Base-by-base conservation (phyloP, 371 early-diverging fungal species). In the Apophysomyces elegans region DNA sequence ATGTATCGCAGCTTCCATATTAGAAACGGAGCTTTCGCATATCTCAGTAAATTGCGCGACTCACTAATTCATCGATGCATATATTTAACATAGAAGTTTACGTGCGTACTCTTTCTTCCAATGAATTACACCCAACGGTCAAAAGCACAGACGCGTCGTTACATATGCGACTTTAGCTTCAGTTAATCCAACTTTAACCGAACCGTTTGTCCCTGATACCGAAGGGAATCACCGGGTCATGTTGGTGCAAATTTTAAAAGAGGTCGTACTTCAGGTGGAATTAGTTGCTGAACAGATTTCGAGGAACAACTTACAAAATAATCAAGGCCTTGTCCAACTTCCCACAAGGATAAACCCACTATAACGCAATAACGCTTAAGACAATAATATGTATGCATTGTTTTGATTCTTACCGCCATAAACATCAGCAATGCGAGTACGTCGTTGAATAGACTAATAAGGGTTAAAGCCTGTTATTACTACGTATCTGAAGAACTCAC, bases 251-350 rank as follows among this genome's bases (percentile, higher is more conserved):
- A 37, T 46, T 35, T 54, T 38, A 62, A 54, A 62, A 54, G n/a
- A 47, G 37, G 37, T 62, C 50, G 56, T 62, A 62, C 63, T 62
- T n/a, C 41, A 41, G 41, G 41, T 41, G 41, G 41, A 11, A 13
- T 41, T 11, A 41, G 41, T 11, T 41, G 41, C 6, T 26, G 32
- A 26, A 3, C 32, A 26, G 50, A 59, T 37, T 7, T 39, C 32
- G 14, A 43, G 12, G n/a, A 9, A 7, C 14, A 11, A 74, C 81
- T 81, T 71, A 82, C 83, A 74, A 83, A 89, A 63, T 83, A 85
- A 74, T 89, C 89, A 50, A 89, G 68, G 0, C 89, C 89, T 69
- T 89, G 89, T 2, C 89, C 89, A 54, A 89, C 76, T 72, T 89
- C 89, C 88, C 89, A 89, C n/a, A 89, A 38, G 8, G 84, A 74